These are phyloP conservation scores for Lactarius psammicola DNA, from an alignment of 768 basidiomycete species.

Conservation along the genomic window DNA sequence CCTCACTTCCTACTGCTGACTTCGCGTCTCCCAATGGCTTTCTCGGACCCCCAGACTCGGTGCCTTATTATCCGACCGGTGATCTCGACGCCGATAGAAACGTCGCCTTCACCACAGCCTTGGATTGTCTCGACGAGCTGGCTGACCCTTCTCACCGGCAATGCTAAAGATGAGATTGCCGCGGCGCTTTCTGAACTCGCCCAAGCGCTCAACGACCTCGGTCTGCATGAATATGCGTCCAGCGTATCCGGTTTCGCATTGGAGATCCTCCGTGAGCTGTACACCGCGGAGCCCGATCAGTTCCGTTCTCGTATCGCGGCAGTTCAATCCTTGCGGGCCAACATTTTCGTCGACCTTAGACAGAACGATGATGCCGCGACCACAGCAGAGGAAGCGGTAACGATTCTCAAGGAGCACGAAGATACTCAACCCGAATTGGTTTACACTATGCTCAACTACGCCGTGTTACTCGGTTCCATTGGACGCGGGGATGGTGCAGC, in stretches of 20 bases:
- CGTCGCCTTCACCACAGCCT: slow-evolving; percentile 2
- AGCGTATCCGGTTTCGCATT: slow-evolving; percentile 5
- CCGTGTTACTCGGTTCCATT: slow-evolving; percentile 4
- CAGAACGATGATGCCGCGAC: slow-evolving; percentile 5
- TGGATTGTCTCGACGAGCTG: slow-evolving; percentile 12
- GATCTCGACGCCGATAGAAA: slow-evolving; percentile 7
- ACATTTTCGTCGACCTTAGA: slow-evolving; percentile 15
- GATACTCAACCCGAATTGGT: slow-evolving; percentile 4
- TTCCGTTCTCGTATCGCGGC: neutral
- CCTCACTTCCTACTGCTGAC: slow-evolving; percentile 13
- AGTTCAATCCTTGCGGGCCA: slow-evolving; percentile 6
- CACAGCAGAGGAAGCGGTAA: slow-evolving; percentile 7
- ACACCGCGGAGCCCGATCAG: neutral
- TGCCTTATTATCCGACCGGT: slow-evolving; percentile 17
- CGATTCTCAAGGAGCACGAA: neutral
- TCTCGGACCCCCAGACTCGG: neutral
- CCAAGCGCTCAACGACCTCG: slow-evolving; percentile 22
- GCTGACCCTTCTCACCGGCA: neutral
- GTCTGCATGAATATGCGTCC: slow-evolving; percentile 9
- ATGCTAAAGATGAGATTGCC: neutral
- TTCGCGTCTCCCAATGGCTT: slow-evolving; percentile 17
- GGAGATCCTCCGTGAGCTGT: neutral
- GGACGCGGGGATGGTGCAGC: slow-evolving; percentile 8
- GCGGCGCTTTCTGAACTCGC: slow-evolving; percentile 5
- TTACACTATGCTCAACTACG: slow-evolving; percentile 12